Evolutionary conservation across 2,329 filamentous ascomycete species (phyloP).

Genomic region (Penicillium sp.): DNA sequence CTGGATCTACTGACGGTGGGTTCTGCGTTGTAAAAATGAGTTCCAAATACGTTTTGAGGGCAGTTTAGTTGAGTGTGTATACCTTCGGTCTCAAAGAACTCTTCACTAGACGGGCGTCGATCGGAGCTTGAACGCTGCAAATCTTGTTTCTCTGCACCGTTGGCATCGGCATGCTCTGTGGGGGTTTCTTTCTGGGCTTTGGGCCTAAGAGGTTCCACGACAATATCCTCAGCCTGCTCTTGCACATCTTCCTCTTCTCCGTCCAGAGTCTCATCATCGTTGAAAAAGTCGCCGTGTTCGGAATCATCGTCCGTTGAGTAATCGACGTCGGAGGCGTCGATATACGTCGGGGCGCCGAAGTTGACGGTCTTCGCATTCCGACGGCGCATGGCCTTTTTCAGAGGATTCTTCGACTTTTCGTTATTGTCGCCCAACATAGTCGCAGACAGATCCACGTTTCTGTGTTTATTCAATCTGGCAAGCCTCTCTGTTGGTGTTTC

Average conservation of each 20-base stretch:
- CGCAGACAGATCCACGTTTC: conserved; percentile 83
- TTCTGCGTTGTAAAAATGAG: conserved; percentile 27
- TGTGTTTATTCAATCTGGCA: conserved; percentile 92
- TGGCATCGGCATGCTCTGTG: conserved; percentile 24
- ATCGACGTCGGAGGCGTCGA: conserved; percentile 82
- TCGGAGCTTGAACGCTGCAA: conserved; percentile 36
- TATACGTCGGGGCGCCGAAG: conserved; percentile 80
- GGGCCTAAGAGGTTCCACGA: conserved; percentile 46
- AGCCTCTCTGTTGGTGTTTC: conserved; percentile 95
- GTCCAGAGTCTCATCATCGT: conserved; percentile 49
- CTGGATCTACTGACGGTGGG: conserved; percentile 57
- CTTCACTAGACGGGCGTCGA: conserved; percentile 59
- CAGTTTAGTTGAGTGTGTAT: conserved; percentile 11
- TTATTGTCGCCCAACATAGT: conserved; percentile 70
- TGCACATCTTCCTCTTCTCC: conserved; percentile 34
- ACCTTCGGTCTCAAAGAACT: conserved; percentile 56
- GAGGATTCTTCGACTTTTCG: conserved; percentile 76
- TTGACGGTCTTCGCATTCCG: conserved; percentile 82
- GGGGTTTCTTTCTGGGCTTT: conserved; percentile 41
- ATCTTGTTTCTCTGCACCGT: conserved; percentile 23
- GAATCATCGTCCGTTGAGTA: conserved; percentile 78
- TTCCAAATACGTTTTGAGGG: neutral
- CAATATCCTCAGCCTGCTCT: conserved; percentile 39
- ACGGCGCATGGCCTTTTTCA: conserved; percentile 79
- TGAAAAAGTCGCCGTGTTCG: conserved; percentile 47